Evolutionary conservation across 1,284 basidiomycete species (phyloP).

Genomic region (Dichomitus squalens): DNA sequence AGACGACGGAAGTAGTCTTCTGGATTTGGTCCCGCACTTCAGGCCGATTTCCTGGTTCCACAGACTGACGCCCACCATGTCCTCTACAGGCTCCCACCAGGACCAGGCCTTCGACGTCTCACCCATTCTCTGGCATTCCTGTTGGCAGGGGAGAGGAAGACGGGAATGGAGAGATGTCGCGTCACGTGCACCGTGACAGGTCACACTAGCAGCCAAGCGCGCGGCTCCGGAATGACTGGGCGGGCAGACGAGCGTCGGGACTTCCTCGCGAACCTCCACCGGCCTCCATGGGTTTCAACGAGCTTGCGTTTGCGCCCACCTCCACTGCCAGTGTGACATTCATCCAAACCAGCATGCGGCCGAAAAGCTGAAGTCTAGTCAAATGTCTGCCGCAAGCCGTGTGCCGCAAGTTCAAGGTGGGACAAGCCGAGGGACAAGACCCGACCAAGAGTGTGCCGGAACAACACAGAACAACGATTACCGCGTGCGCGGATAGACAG

Average conservation of each 20-base stretch:
- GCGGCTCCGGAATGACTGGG: neutral
- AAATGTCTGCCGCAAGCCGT: neutral
- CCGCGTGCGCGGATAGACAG: neutral
- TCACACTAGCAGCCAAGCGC: conserved; percentile 11
- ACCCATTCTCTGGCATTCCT: neutral
- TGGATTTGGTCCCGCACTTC: neutral
- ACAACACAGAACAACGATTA: neutral
- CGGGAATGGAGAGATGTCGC: neutral
- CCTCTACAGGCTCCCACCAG: neutral
- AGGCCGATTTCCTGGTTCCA: neutral
- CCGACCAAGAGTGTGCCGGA: neutral
- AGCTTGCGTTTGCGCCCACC: neutral
- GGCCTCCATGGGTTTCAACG: conserved; percentile 6
- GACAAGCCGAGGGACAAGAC: neutral
- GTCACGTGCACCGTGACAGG: conserved; percentile 1
- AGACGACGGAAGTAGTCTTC: too few relatives aligned
- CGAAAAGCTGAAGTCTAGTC: neutral
- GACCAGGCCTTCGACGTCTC: too few relatives aligned
- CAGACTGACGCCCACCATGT: neutral
- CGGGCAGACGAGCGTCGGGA: neutral
- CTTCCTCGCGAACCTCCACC: conserved; percentile 10
- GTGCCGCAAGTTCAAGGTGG: neutral
- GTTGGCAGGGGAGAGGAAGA: neutral
- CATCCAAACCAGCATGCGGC: neutral
- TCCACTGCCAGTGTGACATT: conserved; percentile 6